phyloP scores from a whole-genome alignment of 177 flowering plant genomes.

The Vitis hybrid region DNA sequence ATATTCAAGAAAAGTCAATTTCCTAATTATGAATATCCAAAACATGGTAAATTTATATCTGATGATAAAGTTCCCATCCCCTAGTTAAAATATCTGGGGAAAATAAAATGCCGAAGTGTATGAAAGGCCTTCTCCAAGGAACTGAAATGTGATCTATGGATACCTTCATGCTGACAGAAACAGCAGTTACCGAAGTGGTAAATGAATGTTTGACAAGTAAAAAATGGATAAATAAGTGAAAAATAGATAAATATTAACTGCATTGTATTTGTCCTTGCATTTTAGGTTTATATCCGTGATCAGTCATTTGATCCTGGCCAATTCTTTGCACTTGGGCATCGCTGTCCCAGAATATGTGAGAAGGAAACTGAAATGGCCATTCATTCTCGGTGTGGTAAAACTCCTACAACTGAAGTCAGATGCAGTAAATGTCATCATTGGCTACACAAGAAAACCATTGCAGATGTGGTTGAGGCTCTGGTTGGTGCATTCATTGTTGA shows the following conservation, averaged over 20 bases:
- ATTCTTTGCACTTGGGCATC: slow-evolving; percentile 76
- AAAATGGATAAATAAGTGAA: background rate
- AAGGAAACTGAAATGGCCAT: slow-evolving; percentile 43
- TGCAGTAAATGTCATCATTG: slow-evolving; percentile 81
- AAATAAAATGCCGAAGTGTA: too few species aligned
- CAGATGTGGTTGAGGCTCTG: slow-evolving; percentile 94
- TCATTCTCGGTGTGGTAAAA: slow-evolving; percentile 37
- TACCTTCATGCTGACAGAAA: too few species aligned
- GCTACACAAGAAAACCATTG: slow-evolving; percentile 80
- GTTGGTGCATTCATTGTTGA: slow-evolving; percentile 91
- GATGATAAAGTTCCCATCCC: too few species aligned
- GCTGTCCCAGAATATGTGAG: slow-evolving; percentile 57
- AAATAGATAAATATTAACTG: background rate
- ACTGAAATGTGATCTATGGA: too few species aligned
- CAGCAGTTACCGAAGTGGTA: too few species aligned
- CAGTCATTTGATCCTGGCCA: slow-evolving; percentile 69
- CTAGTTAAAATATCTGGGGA: too few species aligned
- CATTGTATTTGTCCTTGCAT: slow-evolving; percentile 3
- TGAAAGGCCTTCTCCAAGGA: too few species aligned
- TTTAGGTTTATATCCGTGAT: slow-evolving; percentile 90
- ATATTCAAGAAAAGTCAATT: too few species aligned
- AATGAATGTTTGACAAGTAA: too few species aligned
- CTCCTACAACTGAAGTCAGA: slow-evolving; percentile 31
- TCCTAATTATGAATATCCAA: too few species aligned
- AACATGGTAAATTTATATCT: too few species aligned